Base-by-base conservation (phyloP, 495 filamentous ascomycete genomes). In the Penicillium herquei region DNA sequence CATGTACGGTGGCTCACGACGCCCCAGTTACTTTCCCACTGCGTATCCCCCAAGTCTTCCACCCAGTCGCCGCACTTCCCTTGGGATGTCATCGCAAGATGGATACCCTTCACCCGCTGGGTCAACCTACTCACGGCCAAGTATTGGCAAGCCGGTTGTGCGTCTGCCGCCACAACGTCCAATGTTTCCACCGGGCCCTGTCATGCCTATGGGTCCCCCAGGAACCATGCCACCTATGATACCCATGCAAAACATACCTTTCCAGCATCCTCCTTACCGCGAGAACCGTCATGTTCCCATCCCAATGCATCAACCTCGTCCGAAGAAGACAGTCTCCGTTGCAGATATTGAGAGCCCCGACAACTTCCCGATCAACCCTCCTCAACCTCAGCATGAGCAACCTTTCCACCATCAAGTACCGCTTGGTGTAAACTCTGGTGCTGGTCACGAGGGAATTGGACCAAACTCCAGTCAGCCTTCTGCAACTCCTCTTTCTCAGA, bases 271-370 rank as follows among this genome's bases (percentile, higher is more conserved):
- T 3, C 77, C 81, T 1, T 90, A 87, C 74, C 86, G 86, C 48
- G 92, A 96, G 73, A 92, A 85, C 66, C 86, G 86, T 53, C 82
- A 82, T 43, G 86, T 76, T 43, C 78, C 82, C 18, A 84, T 97
- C 39, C 88, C 91, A 6, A 96, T 98, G 89, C 90, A 98, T 64
- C 94, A 99, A 67, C 94, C 94, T 49, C 88, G 91, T 41, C 94
- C 94, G 3, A 92, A 98, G 70, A 96, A 97, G 76, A 77, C 92
- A 3, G 88, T 99, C 30, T 97, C 94, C 26, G 87, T 98, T 52
- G 90, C 91, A 32, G 92, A 90, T 65, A 97, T 99, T 58, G 94
- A 98, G 68, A 91, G 86, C 18, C 92, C 95, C 3, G 85, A 81
- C 16, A 85, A 78, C 16, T 80, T 88, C 61, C 76, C 81, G 2